A percentile compares a stretch with the other conserved stretches of the same genome.
Conservation (phyloP, 495 filamentous ascomycete genomes). For the Penicillium bovifimosum region DNA sequence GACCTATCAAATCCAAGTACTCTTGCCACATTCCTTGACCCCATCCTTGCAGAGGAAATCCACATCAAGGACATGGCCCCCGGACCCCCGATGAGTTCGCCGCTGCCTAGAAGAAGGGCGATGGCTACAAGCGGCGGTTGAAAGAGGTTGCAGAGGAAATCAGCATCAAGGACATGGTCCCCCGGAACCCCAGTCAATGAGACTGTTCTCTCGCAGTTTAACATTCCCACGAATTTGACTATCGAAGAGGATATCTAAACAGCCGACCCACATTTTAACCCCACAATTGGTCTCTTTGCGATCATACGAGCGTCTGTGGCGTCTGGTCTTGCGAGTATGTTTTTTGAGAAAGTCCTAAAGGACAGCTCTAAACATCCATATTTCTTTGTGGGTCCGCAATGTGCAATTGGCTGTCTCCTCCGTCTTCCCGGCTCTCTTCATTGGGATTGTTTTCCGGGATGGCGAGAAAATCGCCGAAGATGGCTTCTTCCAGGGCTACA, state of each 20-base stretch:
- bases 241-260: constrained; percentile 74
- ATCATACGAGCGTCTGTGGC: constrained; percentile 70
- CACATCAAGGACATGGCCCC: too few species aligned
- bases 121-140: too few species aligned
- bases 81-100: too few species aligned
- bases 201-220: too few species aligned
- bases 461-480: constrained; percentile 74
- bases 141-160: too few species aligned
- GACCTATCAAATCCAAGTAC: too few species aligned
- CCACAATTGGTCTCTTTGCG: constrained; percentile 68
- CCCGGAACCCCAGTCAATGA: too few species aligned
- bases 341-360: constrained; percentile 93
- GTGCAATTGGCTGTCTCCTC: constrained; percentile 92
- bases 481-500: constrained; percentile 93
- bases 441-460: constrained; percentile 82
- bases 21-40: too few species aligned
- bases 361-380: constrained; percentile 62
- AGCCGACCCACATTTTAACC: constrained; percentile 62
- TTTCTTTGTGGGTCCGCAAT: constrained; percentile 86
- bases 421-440: constrained; percentile 75
- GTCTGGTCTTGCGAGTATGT: constrained; percentile 80
- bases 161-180: too few species aligned
- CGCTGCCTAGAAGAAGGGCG: too few species aligned
- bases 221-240: too few species aligned
- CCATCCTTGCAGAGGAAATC: too few species aligned